Base-by-base conservation (phyloP, 2,329 filamentous ascomycete species). In the Cryphonectria radicalis region DNA sequence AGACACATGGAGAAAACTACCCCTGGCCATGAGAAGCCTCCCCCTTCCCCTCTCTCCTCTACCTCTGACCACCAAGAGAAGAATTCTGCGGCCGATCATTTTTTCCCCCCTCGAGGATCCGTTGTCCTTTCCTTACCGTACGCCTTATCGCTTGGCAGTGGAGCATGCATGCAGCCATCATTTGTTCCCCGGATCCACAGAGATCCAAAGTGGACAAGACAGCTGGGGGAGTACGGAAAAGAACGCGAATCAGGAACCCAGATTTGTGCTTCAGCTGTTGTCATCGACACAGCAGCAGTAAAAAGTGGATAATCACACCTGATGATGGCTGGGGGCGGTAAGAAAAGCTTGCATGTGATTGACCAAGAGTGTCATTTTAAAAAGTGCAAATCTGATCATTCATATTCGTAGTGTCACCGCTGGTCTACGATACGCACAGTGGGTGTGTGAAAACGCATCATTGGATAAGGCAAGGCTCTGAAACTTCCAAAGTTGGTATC, bases 161-260 rank as follows among this genome's bases (percentile, higher is more conserved):
- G 55, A 59, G 55, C 55, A 59, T 32, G 55, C 28, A 35, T 59
- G 55, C 55, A 59, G 55, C 55, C 25, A 19, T 59, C 55, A 59
- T 59, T 59, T 17, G 25, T 59, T 59, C 55, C 55, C 55, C 55
- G 55, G 55, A 35, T 59, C 55, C 55, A 59, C 55, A 28, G 28
- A 32, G 28, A 59, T 4, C 55, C 13, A 17, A 19, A 59, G 13
- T 32, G 55, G 55, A 59, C 55, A 32, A 3, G 14, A 4, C 43
- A 46, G 43, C 17, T 46, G 43, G 5, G 43, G 19, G 19, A 7
- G 22, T 40, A 10, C 10, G 37, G 37, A 40, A 13, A 3, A 11
- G 22, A 50, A n/a, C 19, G 22, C 46, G 46, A 50, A 50, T 50
- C 46, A 50, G 22, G 8, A 22, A 1, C 17, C 8, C 7, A n/a